A percentile compares a stretch with the other conserved stretches of the same genome.
Evolutionary conservation across 1,139 yeast genomes (phyloP).

Genomic region (Protomyces pachydermus): DNA sequence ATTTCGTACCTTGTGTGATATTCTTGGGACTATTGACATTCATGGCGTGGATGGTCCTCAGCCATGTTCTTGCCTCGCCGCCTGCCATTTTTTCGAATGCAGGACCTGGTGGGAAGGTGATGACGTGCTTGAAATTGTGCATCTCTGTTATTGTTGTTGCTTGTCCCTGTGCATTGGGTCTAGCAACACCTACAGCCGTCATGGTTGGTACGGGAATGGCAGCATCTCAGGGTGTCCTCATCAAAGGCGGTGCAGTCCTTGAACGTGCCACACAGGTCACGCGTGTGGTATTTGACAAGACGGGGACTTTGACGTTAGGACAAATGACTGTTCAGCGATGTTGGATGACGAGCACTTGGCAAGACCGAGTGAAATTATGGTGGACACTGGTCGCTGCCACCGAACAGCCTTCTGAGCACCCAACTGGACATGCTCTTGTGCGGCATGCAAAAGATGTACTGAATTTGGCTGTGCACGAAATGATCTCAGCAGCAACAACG

Average conservation of each 20-base stretch:
- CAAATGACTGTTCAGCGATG: constrained; percentile 54
- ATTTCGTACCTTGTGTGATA: constrained; percentile 76
- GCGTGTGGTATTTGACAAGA: constrained; percentile 81
- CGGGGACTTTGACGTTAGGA: constrained; percentile 91
- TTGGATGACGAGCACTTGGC: constrained; percentile 1
- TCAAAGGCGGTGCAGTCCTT: constrained; percentile 87
- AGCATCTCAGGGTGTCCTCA: constrained; percentile 79
- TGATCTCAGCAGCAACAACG: constrained; percentile 41
- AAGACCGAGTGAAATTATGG: constrained; percentile 38
- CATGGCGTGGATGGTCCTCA: constrained; percentile 55
- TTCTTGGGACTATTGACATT: constrained; percentile 61
- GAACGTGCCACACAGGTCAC: constrained; percentile 66
- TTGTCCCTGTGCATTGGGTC: constrained; percentile 94
- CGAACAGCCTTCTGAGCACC: constrained; percentile 79
- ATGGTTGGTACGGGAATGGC: constrained; percentile 99
- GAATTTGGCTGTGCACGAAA: constrained; percentile 29
- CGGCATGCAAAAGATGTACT: constrained; percentile 38
- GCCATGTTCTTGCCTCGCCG: constrained; percentile 43
- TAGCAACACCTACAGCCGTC: constrained; percentile 97
- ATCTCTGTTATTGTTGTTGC: constrained; percentile 95
- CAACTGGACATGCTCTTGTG: constrained; percentile 69
- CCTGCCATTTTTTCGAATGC: constrained; percentile 52
- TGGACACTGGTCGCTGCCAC: constrained; percentile 61
- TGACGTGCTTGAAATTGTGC: constrained; percentile 71
- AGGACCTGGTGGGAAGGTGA: constrained; percentile 54